Conservation (phyloP, 768 basidiomycete genomes). For the Suillus alpinus region DNA sequence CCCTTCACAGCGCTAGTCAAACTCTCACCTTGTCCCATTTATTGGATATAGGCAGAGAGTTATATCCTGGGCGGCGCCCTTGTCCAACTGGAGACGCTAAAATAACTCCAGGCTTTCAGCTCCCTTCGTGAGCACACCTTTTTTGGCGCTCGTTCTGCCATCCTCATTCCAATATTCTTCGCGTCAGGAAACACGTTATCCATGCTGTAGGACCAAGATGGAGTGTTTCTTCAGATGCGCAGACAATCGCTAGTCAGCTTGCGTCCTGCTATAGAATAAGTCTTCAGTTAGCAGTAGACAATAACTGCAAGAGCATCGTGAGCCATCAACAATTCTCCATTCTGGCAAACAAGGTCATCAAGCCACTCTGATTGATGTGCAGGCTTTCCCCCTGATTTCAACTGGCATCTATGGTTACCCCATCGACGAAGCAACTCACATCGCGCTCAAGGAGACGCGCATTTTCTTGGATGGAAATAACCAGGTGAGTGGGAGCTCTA, state of each 20-base stretch:
- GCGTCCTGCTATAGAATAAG: slow-evolving; percentile 68
- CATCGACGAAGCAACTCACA: slow-evolving; percentile 63
- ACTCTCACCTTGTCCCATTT: neutral
- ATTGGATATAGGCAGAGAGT: neutral
- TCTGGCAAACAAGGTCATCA: neutral
- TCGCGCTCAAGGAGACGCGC: slow-evolving; percentile 62
- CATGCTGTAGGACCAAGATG: slow-evolving; percentile 83
- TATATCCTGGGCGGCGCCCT: slow-evolving; percentile 19
- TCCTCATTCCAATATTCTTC: neutral
- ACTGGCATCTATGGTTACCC: slow-evolving; percentile 82
- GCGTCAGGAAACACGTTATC: slow-evolving; percentile 61
- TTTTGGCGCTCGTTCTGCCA: neutral
- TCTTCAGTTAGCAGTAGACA: slow-evolving; percentile 57
- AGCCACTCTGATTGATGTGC: neutral
- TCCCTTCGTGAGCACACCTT: slow-evolving; percentile 64
- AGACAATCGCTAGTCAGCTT: slow-evolving; percentile 50
- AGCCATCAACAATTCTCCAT: slow-evolving; percentile 4
- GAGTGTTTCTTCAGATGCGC: slow-evolving; percentile 32
- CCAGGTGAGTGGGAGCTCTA: slow-evolving; percentile 32
- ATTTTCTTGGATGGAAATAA: slow-evolving; percentile 52
- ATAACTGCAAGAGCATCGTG: slow-evolving; percentile 64
- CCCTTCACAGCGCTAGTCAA: too few relatives aligned
- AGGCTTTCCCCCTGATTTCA: slow-evolving; percentile 83
- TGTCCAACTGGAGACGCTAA: slow-evolving; percentile 74
- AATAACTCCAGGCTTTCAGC: slow-evolving; percentile 72